phyloP scores from a whole-genome alignment of 805 yeast species.

The Pichia cabralensis region DNA sequence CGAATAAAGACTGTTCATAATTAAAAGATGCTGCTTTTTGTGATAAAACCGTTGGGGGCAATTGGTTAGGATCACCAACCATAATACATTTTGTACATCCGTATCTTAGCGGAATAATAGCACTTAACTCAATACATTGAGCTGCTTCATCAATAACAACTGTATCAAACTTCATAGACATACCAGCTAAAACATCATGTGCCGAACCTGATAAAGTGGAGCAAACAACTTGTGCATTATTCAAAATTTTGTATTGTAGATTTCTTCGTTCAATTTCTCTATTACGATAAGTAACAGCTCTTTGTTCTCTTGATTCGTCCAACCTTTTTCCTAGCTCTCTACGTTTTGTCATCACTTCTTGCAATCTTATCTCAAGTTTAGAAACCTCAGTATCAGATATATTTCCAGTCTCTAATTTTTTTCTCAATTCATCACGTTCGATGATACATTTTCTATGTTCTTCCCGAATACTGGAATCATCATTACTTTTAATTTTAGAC shows the following conservation, averaged over 20 bases:
- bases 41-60: slow-evolving; percentile 94
- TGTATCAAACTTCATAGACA: slow-evolving; percentile 75
- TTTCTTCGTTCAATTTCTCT: slow-evolving; percentile 71
- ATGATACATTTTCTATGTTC: slow-evolving; percentile 42
- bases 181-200: slow-evolving; percentile 67
- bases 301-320: slow-evolving; percentile 71
- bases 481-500: slow-evolving; percentile 20
- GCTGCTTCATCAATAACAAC: slow-evolving; percentile 97
- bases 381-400: slow-evolving; percentile 34
- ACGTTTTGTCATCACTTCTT: slow-evolving; percentile 49
- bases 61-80: slow-evolving; percentile 98
- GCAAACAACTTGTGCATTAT: slow-evolving; percentile 76
- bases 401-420: slow-evolving; percentile 20
- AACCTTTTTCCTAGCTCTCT: slow-evolving; percentile 62
- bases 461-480: slow-evolving; percentile 39
- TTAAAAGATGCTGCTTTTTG: slow-evolving; percentile 70
- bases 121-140: slow-evolving; percentile 89
- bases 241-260: slow-evolving; percentile 61
- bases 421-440: slow-evolving; percentile 48
- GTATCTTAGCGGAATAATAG: slow-evolving; percentile 83
- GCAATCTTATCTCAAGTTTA: slow-evolving; percentile 38
- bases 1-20: slow-evolving; percentile 89
- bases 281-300: slow-evolving; percentile 57
- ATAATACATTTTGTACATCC: slow-evolving; percentile 85
- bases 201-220: slow-evolving; percentile 92